phyloP scores from a whole-genome alignment of 2,329 filamentous ascomycete genomes.

The Apiospora aurea region DNA sequence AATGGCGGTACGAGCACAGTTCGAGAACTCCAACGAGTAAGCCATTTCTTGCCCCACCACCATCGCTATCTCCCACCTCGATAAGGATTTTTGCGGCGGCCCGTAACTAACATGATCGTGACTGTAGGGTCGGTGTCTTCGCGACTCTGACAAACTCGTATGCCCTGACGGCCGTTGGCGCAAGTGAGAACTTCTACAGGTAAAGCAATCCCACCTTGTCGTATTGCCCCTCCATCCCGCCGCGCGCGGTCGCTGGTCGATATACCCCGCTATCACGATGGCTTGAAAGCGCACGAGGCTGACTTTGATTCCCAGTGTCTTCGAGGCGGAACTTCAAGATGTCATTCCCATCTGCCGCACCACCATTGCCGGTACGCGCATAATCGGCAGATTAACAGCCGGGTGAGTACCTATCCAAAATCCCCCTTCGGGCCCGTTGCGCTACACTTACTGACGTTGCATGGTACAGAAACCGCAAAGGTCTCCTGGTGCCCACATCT shows the following conservation, averaged over 20 bases:
- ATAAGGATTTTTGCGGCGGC: not conserved
- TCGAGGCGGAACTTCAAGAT: constrained; percentile 97
- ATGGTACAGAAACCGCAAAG: constrained; percentile 83
- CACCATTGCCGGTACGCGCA: constrained; percentile 94
- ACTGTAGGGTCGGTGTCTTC: constrained; percentile 88
- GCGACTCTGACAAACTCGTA: constrained; percentile 97
- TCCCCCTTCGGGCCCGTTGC: not conserved
- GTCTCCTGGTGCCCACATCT: constrained; percentile 92
- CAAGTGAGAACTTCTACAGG: constrained; percentile 99
- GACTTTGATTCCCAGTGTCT: constrained; percentile 67
- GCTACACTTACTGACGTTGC: not conserved
- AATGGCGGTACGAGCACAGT: constrained; percentile 77
- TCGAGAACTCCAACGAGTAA: constrained; percentile 92
- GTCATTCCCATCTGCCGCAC: constrained; percentile 96
- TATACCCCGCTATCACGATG: constrained; percentile 12
- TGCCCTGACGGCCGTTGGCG: constrained; percentile 90
- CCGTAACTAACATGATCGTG: constrained; percentile 21
- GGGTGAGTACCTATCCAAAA: constrained; percentile 62
- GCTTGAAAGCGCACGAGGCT: not conserved
- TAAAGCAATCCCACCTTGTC: constrained; percentile 44
- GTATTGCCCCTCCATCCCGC: not conserved
- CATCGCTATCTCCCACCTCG: constrained; percentile 34
- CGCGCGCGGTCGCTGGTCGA: not conserved
- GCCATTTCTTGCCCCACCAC: constrained; percentile 38
- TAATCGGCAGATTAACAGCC: constrained; percentile 93